Evolutionary conservation across 2,329 filamentous ascomycete species (phyloP), one percentile per base, ranked within the genome.

Genomic region (Colletotrichum godetiae): DNA sequence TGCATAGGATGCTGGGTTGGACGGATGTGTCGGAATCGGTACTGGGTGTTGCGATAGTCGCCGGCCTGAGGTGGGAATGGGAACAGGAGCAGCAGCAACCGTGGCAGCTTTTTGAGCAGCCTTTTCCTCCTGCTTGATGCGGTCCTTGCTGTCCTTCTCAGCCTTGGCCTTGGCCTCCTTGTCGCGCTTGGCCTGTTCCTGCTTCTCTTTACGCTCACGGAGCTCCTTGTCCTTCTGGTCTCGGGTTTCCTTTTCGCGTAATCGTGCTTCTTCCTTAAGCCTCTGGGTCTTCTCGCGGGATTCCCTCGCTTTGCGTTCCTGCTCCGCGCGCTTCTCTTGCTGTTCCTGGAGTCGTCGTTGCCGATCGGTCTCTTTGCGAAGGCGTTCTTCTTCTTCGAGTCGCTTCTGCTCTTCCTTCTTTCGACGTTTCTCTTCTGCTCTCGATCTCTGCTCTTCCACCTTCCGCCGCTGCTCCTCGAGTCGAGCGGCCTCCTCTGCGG

Each of bases 351-450:
- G 86, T 61, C 94, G 91, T 75, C 92, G 92, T 80, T 92, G 90
- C 79, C 93, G 94, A 78, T 98, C 96, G 4, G 93, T 92, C 80
- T 98, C 96, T 81, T 95, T 98, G 68, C 92, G 90, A 71, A 92
- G 86, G 64, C 92, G 92, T 78, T 98, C 95, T 78, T 98, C 96
- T 79, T 98, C 97, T 76, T 95, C 94, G 33, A 94, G 93, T 82
- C 94, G 97, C 82, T 92, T 95, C 82, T 97, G 94, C 4, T 94
- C 93, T 80, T 99, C 97, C 78, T 93, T 94, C 85, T 97, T 97
- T 85, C 92, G 95, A 59, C 94, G 91, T 82, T 95, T 96, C 84
- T 98, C 96, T 80, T 99, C 97, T 56, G 92, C 92, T 84, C 92
- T 97, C 76, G 89, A 88, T 77, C 91, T 92, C 79, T 94, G 92